These are phyloP conservation scores for Cyathus striatus DNA, from an alignment of 768 basidiomycete species.

Conservation along the genomic window DNA sequence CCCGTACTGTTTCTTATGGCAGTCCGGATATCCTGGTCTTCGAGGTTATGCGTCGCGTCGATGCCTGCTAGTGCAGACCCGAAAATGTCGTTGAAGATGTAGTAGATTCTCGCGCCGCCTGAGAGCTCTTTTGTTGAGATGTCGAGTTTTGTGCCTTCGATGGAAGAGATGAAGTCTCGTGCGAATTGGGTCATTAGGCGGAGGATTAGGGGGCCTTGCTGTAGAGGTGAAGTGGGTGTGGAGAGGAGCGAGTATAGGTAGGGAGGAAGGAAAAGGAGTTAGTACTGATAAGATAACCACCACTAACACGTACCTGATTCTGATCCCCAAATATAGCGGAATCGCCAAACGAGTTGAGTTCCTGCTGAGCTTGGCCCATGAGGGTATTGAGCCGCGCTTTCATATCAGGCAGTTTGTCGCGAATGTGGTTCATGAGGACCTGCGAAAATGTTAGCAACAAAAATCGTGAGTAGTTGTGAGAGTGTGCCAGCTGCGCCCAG, in stretches of 20 bases:
- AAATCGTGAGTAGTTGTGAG: neutral
- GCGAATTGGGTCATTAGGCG: constrained; percentile 99
- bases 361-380: constrained; percentile 99
- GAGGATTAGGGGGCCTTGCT: constrained; percentile 87
- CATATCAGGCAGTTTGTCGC: constrained; percentile 99
- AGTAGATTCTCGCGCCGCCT: constrained; percentile 96
- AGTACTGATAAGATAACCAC: too few species aligned
- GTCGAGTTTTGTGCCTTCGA: constrained; percentile 94
- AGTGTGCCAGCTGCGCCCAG: too few species aligned
- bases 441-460: constrained; percentile 13
- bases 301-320: constrained; percentile 56
- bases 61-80: constrained; percentile 87
- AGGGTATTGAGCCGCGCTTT: constrained; percentile 96
- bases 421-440: constrained; percentile 96
- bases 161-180: constrained; percentile 92
- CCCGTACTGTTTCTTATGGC: constrained; percentile 99
- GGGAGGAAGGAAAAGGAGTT: neutral
- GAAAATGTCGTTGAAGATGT: constrained; percentile 99
- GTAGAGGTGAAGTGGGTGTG: constrained; percentile 8
- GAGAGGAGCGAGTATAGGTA: constrained; percentile 13
- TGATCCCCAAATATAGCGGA: constrained; percentile 87
- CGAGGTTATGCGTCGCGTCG: constrained; percentile 87
- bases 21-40: constrained; percentile 92
- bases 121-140: constrained; percentile 98
- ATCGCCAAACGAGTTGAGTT: constrained; percentile 94